Evolutionary conservation across 1,139 yeast species (phyloP).

Genomic region (Hansenula anomala): DNA sequence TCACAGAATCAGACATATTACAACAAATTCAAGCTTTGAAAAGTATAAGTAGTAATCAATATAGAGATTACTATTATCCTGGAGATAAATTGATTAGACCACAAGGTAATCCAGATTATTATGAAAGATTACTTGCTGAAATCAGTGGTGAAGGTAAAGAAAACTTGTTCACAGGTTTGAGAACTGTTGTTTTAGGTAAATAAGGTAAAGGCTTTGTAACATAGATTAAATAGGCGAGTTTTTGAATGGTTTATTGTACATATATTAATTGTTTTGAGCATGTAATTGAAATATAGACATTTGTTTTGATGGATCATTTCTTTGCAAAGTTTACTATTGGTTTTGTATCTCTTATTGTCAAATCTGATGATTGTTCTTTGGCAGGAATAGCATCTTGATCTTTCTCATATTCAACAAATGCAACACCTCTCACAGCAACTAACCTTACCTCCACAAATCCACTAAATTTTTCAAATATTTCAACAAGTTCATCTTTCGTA

Average conservation of each 20-base stretch:
- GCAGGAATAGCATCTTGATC: slow-evolving; percentile 46
- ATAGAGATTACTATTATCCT: slow-evolving; percentile 55
- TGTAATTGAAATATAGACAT: neutral
- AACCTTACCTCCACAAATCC: slow-evolving; percentile 67
- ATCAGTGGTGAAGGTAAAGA: slow-evolving; percentile 73
- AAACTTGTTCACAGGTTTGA: slow-evolving; percentile 55
- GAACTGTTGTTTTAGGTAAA: slow-evolving; percentile 67
- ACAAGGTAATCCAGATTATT: slow-evolving; percentile 79
- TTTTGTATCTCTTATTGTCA: slow-evolving; percentile 30
- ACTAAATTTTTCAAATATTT: slow-evolving; percentile 39
- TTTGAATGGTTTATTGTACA: neutral
- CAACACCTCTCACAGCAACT: slow-evolving; percentile 64
- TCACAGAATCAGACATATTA: slow-evolving; percentile 46
- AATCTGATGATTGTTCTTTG: slow-evolving; percentile 31
- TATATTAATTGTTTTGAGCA: neutral
- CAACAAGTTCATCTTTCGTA: slow-evolving; percentile 37
- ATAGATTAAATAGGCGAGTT: no score
- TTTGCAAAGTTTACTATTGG: slow-evolving; percentile 48
- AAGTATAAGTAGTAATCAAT: slow-evolving; percentile 56
- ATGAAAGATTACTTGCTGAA: slow-evolving; percentile 64
- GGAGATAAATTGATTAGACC: slow-evolving; percentile 69
- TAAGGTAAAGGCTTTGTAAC: slow-evolving; percentile 21
- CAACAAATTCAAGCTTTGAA: slow-evolving; percentile 59
- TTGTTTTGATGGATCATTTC: slow-evolving; percentile 26
- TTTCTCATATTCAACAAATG: slow-evolving; percentile 73